Evolutionary conservation across 495 filamentous ascomycete species (phyloP).

Genomic region (Amphirosellinia nigrospora): DNA sequence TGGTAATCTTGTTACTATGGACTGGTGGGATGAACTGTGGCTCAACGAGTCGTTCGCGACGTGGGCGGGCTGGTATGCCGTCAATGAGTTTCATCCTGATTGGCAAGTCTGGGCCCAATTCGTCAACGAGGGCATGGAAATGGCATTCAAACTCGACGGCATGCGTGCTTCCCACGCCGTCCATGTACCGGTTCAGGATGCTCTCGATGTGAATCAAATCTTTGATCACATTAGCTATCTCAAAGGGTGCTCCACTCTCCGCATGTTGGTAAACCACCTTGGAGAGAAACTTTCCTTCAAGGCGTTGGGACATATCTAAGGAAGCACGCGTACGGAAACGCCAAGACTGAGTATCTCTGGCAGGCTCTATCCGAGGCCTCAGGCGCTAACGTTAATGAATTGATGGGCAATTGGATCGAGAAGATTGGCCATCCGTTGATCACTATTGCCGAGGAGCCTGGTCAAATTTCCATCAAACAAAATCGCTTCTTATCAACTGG

Average conservation of each 20-base stretch:
- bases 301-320: conserved; percentile 90
- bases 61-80: conserved; percentile 95
- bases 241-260: conserved; percentile 93
- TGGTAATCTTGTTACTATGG: conserved; percentile 91
- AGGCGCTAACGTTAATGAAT: conserved; percentile 79
- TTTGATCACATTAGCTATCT: conserved; percentile 95
- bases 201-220: conserved; percentile 93
- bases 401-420: conserved; percentile 94
- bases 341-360: conserved; percentile 93
- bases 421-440: conserved; percentile 93
- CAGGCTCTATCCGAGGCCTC: conserved; percentile 86
- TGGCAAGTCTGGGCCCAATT: conserved; percentile 97
- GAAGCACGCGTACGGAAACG: conserved; percentile 88
- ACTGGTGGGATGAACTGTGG: conserved; percentile 95
- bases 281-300: conserved; percentile 80
- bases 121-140: conserved; percentile 89
- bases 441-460: conserved; percentile 80
- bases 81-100: conserved; percentile 89
- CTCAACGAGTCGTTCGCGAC: conserved; percentile 97
- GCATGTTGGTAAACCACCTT: conserved; percentile 90
- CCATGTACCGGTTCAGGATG: conserved; percentile 88
- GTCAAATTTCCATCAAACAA: conserved; percentile 82
- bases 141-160: conserved; percentile 85
- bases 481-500: conserved; percentile 88
- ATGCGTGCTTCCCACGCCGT: conserved; percentile 93